phyloP scores from a whole-genome alignment of 495 filamentous ascomycete species.

The Friedmanniomyces endolithicus region DNA sequence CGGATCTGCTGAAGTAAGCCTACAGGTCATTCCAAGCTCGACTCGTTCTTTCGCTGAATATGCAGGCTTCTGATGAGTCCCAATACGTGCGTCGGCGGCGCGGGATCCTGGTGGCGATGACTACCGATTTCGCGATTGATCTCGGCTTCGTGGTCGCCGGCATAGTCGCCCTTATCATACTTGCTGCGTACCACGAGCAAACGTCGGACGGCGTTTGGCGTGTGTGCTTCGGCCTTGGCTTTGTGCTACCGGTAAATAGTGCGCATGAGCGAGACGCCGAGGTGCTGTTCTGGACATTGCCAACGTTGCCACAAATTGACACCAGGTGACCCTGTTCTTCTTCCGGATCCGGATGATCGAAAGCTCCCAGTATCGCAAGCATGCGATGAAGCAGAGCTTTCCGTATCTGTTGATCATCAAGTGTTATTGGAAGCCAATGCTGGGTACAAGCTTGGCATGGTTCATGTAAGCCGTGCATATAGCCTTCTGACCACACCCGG shows the following conservation, averaged over 20 bases:
- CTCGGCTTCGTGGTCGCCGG: conserved; percentile 29
- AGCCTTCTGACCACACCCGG: no score
- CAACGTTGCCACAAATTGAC: no score
- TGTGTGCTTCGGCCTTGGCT: conserved; percentile 27
- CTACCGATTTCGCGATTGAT: conserved; percentile 28
- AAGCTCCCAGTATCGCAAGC: conserved; percentile 12
- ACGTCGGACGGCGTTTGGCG: conserved; percentile 29
- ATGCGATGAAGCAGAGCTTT: conserved; percentile 16
- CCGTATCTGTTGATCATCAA: conserved; percentile 28
- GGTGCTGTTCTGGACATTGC: no score
- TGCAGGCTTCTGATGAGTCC: conserved; percentile 29
- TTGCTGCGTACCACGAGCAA: conserved; percentile 23
- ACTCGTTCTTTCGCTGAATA: no score
- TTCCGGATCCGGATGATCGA: conserved; percentile 31
- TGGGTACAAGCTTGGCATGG: conserved; percentile 30
- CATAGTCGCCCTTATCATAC: conserved; percentile 25
- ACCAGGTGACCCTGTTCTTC: conserved; percentile 35
- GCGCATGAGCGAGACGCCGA: no score
- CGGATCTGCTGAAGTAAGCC: conserved; percentile 20
- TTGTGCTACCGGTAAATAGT: conserved; percentile 25
- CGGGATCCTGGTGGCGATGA: conserved; percentile 32
- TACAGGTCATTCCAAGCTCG: no score
- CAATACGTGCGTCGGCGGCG: conserved; percentile 24
- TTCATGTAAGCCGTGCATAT: conserved; percentile 21
- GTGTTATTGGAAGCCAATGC: conserved; percentile 32